A percentile compares a stretch with the other conserved stretches of the same genome.
phyloP scores from a whole-genome alignment of 2,329 filamentous ascomycete genomes.

The Chaetothyriales sp. region DNA sequence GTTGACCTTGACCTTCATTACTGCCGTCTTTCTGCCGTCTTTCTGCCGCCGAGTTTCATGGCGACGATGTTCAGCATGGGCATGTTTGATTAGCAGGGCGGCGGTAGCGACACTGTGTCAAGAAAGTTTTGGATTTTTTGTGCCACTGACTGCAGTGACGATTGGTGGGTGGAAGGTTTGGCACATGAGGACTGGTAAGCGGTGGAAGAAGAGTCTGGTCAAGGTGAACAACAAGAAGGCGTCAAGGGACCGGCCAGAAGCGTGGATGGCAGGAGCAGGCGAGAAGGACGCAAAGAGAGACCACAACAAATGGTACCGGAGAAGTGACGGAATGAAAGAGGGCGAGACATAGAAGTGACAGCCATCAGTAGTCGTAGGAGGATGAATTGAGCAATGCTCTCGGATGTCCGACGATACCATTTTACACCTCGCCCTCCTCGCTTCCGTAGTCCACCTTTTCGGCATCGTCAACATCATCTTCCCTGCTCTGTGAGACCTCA shows the following conservation, averaged over 20 bases:
- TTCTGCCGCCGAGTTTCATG: background rate
- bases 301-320: too few relatives aligned
- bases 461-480: slow-evolving; percentile 11
- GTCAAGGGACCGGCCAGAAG: too few relatives aligned
- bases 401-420: background rate
- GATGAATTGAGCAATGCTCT: background rate
- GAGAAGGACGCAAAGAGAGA: too few relatives aligned
- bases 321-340: too few relatives aligned
- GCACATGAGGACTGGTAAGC: too few relatives aligned
- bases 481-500: slow-evolving; percentile 1
- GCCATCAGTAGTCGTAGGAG: background rate
- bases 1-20: slow-evolving; percentile 1
- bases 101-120: background rate
- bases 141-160: too few relatives aligned
- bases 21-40: slow-evolving; percentile 1
- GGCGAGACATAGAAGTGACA: background rate
- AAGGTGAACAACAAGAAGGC: too few relatives aligned
- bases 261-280: too few relatives aligned
- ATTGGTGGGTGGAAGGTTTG: too few relatives aligned
- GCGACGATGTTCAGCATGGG: slow-evolving; percentile 1
- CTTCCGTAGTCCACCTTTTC: slow-evolving; percentile 26
- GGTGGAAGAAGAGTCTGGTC: too few relatives aligned
- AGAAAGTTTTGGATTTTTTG: too few relatives aligned
- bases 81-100: slow-evolving; percentile 1
- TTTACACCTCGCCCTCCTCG: slow-evolving; percentile 27